These are phyloP conservation scores for Dothideomycetes sp. DNA, from an alignment of 2,329 filamentous ascomycete genomes.

Conservation along the genomic window DNA sequence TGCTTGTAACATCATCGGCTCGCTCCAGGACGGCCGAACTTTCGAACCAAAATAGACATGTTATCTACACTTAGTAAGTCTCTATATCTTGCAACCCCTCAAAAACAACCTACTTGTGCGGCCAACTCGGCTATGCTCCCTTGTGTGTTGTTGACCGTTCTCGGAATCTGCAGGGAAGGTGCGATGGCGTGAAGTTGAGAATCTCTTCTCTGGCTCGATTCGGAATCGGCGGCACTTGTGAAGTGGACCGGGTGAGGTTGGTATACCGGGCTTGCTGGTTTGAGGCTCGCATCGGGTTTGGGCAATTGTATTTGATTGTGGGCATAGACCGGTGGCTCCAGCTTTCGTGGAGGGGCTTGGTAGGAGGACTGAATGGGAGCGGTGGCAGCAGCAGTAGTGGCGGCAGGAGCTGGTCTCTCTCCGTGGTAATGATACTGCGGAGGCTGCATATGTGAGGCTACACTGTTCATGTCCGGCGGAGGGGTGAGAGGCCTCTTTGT, in stretches of 20 bases:
- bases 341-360: constrained; percentile 17
- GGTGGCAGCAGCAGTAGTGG: constrained; percentile 19
- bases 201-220: constrained; percentile 8
- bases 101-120: constrained; percentile 53
- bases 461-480: constrained; percentile 28
- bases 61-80: constrained; percentile 52
- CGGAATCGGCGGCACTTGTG: constrained; percentile 15
- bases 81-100: constrained; percentile 15
- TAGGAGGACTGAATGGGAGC: constrained; percentile 16
- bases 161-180: constrained; percentile 58
- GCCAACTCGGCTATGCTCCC: constrained; percentile 76
- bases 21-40: constrained; percentile 67
- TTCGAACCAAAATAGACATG: constrained; percentile 97
- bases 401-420: constrained; percentile 15
- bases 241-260: constrained; percentile 18
- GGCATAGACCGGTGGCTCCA: constrained; percentile 11
- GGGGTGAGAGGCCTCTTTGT: constrained; percentile 24
- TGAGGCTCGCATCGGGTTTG: constrained; percentile 7
- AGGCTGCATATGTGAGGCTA: constrained; percentile 18
- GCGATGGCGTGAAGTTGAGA: constrained; percentile 33
- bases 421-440: constrained; percentile 23
- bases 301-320: constrained; percentile 4
- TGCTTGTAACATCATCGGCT: constrained; percentile 49
- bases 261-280: constrained; percentile 14
- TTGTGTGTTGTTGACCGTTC: constrained; percentile 64